Conservation (phyloP, 345 rosid genomes). For the Citropsis articulata region DNA sequence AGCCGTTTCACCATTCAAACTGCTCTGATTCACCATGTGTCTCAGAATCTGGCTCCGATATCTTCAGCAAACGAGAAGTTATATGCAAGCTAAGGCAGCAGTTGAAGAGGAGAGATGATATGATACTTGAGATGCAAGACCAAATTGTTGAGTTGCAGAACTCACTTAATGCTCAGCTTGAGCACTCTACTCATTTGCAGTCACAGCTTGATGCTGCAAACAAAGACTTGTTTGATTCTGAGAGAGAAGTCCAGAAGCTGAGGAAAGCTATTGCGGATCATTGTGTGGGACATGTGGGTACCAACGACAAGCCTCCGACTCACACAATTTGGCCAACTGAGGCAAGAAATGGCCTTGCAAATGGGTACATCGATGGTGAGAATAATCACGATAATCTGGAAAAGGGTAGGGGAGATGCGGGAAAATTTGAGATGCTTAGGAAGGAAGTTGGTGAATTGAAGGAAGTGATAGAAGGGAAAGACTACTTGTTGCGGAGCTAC, state of each 20-base stretch:
- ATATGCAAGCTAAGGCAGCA: slow-evolving; percentile 92
- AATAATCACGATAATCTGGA: slow-evolving; percentile 34
- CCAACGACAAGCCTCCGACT: slow-evolving; percentile 37
- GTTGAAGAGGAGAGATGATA: slow-evolving; percentile 88
- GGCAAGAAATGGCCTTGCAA: slow-evolving; percentile 48
- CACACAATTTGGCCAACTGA: slow-evolving; percentile 46
- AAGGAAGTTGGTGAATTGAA: slow-evolving; percentile 79
- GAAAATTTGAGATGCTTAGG: slow-evolving; percentile 69
- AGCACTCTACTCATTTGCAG: slow-evolving; percentile 67
- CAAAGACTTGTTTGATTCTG: slow-evolving; percentile 71
- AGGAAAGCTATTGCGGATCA: slow-evolving; percentile 90
- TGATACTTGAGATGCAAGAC: slow-evolving; percentile 97
- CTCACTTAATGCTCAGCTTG: slow-evolving; percentile 58
- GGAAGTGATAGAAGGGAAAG: slow-evolving; percentile 92
- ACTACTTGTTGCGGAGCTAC: slow-evolving; percentile 69
- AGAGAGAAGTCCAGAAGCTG: slow-evolving; percentile 81
- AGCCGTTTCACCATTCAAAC: slow-evolving; percentile 69
- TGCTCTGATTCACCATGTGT: slow-evolving; percentile 95
- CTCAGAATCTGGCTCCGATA: slow-evolving; percentile 97
- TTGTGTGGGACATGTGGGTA: slow-evolving; percentile 43
- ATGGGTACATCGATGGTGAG: slow-evolving; percentile 51
- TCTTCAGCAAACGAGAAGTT: slow-evolving; percentile 89
- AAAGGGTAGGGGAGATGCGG: slow-evolving; percentile 52
- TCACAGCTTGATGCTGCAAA: slow-evolving; percentile 72
- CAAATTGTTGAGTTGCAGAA: slow-evolving; percentile 72